Base-by-base conservation (phyloP, 768 basidiomycete genomes). In the Kwoniella botswanensis region DNA sequence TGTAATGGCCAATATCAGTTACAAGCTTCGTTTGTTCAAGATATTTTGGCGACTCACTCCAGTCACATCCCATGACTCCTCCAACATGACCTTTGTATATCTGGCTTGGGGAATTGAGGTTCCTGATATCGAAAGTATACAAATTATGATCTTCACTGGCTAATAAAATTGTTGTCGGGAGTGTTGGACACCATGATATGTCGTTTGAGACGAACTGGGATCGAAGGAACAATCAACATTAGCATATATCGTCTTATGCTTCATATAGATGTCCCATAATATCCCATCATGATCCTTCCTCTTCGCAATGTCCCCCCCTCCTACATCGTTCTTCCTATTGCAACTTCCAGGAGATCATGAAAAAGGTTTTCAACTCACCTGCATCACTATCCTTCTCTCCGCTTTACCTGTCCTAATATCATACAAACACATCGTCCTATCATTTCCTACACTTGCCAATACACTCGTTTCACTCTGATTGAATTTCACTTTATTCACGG, bases 81-180 rank as follows among this genome's bases (percentile, higher is more conserved):
- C 92, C 93, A 21, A 98, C 96, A 82, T 99, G 97, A 0, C 90
- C 94, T 84, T 98, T 98, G 88, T 96, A 98, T 29, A 98, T 92
- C 71, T 96, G 92, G 1, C 89, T 92, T 4, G 97, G 93, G 1
- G 88, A 86, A 13, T 88, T 85, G 24, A 99, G 87, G 66, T 92
- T 88, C 54, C 97, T 89, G 61, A 98, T 91, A 79, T 99, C 97
- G 83, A 97, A 99, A 0, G 97, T 98, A 84, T 98, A 98, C 26
- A 98, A 87, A 78, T 98, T 97, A 85, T 98, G 95, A 79, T 98
- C 96, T 86, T 98, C 97, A 0, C 95, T 98, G n/a, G 93, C 97
- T 7, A 98, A 88, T 9, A 99, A 88, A 50, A 98, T 85, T 3
- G 90, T 86, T 0, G 95, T 98, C 3, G 97, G 97, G 80, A 94